Evolutionary conservation across 225 moss, liverwort and hornwort genomes (phyloP).

Genomic region (Polytrichum commune): DNA sequence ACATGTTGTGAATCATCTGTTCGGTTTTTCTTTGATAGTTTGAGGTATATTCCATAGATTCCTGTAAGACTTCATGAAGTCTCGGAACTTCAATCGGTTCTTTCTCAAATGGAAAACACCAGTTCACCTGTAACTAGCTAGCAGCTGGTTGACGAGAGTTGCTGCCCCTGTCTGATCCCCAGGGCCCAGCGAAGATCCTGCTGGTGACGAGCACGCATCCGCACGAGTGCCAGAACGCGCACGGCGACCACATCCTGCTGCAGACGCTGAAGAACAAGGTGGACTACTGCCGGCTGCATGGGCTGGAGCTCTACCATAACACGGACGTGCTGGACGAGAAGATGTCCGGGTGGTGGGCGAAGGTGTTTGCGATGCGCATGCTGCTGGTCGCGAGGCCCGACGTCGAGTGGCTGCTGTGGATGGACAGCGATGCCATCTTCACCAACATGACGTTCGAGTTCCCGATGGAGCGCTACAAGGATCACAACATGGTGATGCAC

Average conservation of each 20-base stretch:
- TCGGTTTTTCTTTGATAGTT: too few species aligned
- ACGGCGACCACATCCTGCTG: conserved; percentile 43
- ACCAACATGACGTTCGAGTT: conserved; percentile 54
- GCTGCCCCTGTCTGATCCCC: too few species aligned
- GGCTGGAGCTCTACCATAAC: conserved; percentile 38
- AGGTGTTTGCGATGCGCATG: conserved; percentile 46
- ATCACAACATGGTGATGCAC: conserved; percentile 42
- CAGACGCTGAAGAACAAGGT: conserved; percentile 49
- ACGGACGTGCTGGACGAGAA: conserved; percentile 49
- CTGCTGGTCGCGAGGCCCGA: conserved; percentile 41
- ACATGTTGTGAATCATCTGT: too few species aligned
- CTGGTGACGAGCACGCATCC: conserved; percentile 54
- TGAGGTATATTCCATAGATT: too few species aligned
- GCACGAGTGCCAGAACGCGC: conserved; percentile 37
- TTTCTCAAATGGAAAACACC: too few species aligned
- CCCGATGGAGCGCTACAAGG: conserved; percentile 31
- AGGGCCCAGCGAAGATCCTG: conserved; percentile 15
- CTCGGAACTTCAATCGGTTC: too few species aligned
- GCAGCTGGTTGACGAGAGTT: too few species aligned
- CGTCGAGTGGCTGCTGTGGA: conserved; percentile 51
- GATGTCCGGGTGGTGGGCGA: conserved; percentile 45
- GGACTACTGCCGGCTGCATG: conserved; percentile 50
- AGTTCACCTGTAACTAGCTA: too few species aligned
- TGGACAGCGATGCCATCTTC: conserved; percentile 54
- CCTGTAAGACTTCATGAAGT: too few species aligned